Evolutionary conservation across 371 early-diverging fungal species (phyloP), one percentile per base, ranked within the genome.

Genomic region (Mortierella sp.): DNA sequence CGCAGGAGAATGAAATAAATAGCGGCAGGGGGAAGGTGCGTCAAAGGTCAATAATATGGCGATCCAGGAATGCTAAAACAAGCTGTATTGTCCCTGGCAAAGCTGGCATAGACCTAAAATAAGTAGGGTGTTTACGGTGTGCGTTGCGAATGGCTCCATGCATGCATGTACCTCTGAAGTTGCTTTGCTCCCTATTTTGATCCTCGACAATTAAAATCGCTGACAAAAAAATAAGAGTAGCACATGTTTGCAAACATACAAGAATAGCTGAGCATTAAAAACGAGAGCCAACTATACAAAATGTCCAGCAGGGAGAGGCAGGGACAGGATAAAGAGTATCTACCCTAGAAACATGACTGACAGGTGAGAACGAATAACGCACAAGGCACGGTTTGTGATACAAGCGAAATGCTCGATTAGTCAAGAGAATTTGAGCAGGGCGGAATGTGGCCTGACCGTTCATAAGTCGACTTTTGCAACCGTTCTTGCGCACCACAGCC

Each of bases 371-470:
- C 32, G 65, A 60, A 60, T 6, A 60, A 32, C 16, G 32, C 32
- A 32, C 32, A 32, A 60, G 32, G 14, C 63, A 16, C 65, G 16
- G 65, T 65, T 65, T 65, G 65, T 65, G 38, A 65, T 65, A 65
- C 65, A 65, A 21, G 38, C 4, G 38, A 65, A 56, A 60, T 65
- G 41, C 65, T 38, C 3, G 65, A 65, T 65, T 63, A 63, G 56
- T 56, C 38, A 63, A 38, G 24, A 49, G 65, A 63, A 63, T 35
- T 38, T 63, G 35, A 74, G 41, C 38, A n/a, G 46, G 51, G 6
- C 8, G 54, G 68, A 75, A 70, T 68, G 75, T 75, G 75, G 75
- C 75, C 70, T 75, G 75, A 75, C 63, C 75, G 75, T 38, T 38
- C 38, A 38, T 65, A 65, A 38, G 10, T n/a, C 7, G 55, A 1